Base-by-base conservation (phyloP, 2,329 filamentous ascomycete genomes). In the Nemania bipapillata region DNA sequence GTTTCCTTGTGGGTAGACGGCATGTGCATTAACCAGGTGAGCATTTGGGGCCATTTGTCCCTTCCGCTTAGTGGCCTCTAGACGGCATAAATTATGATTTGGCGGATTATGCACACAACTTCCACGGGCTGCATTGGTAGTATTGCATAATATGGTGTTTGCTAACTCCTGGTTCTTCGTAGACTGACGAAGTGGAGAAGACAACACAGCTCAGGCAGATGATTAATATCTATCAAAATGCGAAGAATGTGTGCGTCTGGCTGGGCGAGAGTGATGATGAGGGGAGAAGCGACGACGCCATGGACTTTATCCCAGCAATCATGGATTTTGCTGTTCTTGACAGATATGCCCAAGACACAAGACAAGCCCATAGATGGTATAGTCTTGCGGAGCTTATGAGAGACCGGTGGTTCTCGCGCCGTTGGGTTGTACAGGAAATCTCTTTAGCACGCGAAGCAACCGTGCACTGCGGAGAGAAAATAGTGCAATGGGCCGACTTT, bases 401-500 rank as follows among this genome's bases (percentile, higher is more conserved):
- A 9, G 45, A n/a, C 28, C 35, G 47, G 12, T 70, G 68, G 68
- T 68, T 70, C 20, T 68, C 61, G 17, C 65, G 68, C 15, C 68
- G 68, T 22, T 70, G 68, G 68, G 58, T 70, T 3, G 57, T 70
- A 11, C 68, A 70, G 35, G 68, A 70, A 35, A 8, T 70, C 11
- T 50, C 65, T 1, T 42, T 68, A 11, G 60, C 65, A 7, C 35
- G 49, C 3, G 35, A 52, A 15, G 68, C 68, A 30, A 64, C 65
- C 2, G 35, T 70, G 6, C 64, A 35, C 26, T 68, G 49, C 32
- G 59, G 59, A 17, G 37, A 28, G 20, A 52, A 53, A 15, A 24
- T 11, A 8, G 55, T 64, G 2, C 11, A 47, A 9, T 77, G 73
- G 74, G 32, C 49, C n/a, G 71, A 75, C 12, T 74, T 76, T 49